Percentiles rank a stretch among this genome's conserved stretches.
Conservation (phyloP, 306 rosid genomes). For the Fragaria nilgerrensis region DNA sequence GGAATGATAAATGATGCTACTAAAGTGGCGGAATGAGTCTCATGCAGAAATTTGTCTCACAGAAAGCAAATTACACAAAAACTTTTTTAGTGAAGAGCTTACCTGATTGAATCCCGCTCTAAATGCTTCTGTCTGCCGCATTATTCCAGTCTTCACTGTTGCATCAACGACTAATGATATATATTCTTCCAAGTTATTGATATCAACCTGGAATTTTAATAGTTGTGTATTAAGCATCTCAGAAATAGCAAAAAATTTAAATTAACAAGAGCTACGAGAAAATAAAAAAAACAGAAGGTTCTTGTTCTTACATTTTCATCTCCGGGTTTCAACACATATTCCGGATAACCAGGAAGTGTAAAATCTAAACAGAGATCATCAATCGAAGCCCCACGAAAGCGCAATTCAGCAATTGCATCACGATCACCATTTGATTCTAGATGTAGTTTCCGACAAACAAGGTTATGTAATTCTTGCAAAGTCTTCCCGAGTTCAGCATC, state of each 20-base stretch:
- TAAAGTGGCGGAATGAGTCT: not conserved
- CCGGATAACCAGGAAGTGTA: slow-evolving; percentile 94
- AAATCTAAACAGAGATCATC: slow-evolving; percentile 89
- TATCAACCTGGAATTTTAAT: slow-evolving; percentile 62
- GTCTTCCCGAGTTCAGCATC: slow-evolving; percentile 93
- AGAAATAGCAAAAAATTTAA: slow-evolving; percentile 2
- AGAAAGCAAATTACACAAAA: not conserved
- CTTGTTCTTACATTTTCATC: slow-evolving; percentile 66
- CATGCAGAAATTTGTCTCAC: not conserved
- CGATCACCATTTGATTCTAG: slow-evolving; percentile 51
- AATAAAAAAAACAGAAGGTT: not conserved
- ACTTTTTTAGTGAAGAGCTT: not conserved
- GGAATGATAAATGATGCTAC: not conserved
- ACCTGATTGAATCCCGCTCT: slow-evolving; percentile 98
- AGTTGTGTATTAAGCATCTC: slow-evolving; percentile 5
- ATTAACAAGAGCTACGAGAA: not conserved
- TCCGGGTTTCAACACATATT: slow-evolving; percentile 71
- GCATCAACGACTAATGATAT: slow-evolving; percentile 80
- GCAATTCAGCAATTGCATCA: slow-evolving; percentile 40
- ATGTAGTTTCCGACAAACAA: slow-evolving; percentile 68
- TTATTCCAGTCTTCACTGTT: slow-evolving; percentile 83
- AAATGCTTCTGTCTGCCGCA: slow-evolving; percentile 86
- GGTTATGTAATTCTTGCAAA: slow-evolving; percentile 76
- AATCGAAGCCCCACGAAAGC: slow-evolving; percentile 65
- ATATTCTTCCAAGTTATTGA: slow-evolving; percentile 86